A percentile compares a stretch with the other conserved stretches of the same genome.
Evolutionary conservation across 805 yeast genomes (phyloP).

Genomic region (Cyberlindnera amylophila): DNA sequence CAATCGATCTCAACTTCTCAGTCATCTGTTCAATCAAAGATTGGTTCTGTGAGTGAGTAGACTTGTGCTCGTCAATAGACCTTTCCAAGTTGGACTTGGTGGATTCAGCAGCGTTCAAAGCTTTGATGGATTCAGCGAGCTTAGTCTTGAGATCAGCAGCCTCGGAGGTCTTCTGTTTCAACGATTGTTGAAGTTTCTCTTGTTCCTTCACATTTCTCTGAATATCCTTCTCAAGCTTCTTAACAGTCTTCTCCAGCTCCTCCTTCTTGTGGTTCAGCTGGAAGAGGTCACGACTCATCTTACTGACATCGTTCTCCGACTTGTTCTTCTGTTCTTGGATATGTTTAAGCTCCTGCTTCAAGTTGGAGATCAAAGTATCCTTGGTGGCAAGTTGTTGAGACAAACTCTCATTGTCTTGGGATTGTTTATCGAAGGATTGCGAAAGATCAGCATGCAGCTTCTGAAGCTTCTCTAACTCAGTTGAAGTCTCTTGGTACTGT

Average conservation of each 20-base stretch:
- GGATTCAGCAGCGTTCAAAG: conserved; percentile 1
- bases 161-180: conserved; percentile 19
- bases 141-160: conserved; percentile 10
- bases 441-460: conserved; percentile 32
- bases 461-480: conserved; percentile 26
- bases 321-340: conserved; percentile 42
- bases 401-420: conserved; percentile 27
- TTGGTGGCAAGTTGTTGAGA: conserved; percentile 17
- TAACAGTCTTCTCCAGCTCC: conserved; percentile 41
- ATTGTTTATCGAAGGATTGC: conserved; percentile 31
- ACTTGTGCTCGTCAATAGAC: conserved; percentile 26
- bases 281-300: conserved; percentile 82
- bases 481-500: conserved; percentile 4
- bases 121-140: conserved; percentile 4
- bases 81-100: conserved; percentile 17
- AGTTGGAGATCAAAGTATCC: conserved; percentile 21
- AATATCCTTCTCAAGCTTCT: conserved; percentile 33
- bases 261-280: conserved; percentile 58
- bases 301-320: conserved; percentile 85
- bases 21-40: conserved; percentile 39
- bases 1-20: conserved; percentile 42
- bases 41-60: conserved; percentile 30
- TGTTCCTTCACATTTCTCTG: conserved; percentile 25
- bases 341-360: conserved; percentile 28
- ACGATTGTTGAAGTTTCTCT: conserved; percentile 15